phyloP scores from a whole-genome alignment of 169 alveolate genomes.

The Toxoplasma gondii region DNA sequence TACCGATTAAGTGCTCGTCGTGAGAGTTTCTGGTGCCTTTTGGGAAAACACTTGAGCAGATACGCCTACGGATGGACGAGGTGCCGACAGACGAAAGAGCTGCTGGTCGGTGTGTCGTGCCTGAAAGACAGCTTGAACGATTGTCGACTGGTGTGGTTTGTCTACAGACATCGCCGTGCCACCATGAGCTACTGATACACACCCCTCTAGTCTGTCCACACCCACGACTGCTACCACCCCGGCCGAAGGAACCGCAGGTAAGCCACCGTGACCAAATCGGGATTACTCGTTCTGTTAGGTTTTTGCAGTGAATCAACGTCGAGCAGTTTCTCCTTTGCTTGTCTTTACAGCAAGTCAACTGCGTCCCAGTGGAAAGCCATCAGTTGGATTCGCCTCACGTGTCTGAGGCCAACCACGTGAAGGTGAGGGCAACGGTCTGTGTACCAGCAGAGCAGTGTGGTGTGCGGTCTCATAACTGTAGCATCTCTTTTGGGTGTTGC shows the following conservation, averaged over 20 bases:
- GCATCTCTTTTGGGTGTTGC: neutral
- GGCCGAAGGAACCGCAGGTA: slow-evolving; percentile 59
- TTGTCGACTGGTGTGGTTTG: neutral
- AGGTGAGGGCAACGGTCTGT: neutral
- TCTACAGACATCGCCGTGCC: slow-evolving; percentile 59
- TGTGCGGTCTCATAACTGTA: neutral
- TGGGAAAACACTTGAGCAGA: too few relatives aligned
- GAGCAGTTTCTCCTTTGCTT: neutral
- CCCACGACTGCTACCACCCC: slow-evolving; percentile 63
- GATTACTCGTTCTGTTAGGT: neutral
- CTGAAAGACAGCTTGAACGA: too few relatives aligned
- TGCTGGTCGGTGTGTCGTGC: too few relatives aligned
- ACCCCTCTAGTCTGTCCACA: slow-evolving; percentile 67
- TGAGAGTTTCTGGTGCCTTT: too few relatives aligned
- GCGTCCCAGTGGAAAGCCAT: slow-evolving; percentile 2
- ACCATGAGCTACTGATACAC: slow-evolving; percentile 53
- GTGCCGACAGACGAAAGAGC: too few relatives aligned
- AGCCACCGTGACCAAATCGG: neutral
- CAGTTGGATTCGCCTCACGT: neutral
- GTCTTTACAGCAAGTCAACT: neutral
- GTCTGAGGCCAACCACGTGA: neutral
- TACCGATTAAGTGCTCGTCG: too few relatives aligned
- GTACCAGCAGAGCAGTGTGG: neutral
- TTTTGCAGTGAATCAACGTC: neutral
- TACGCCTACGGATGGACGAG: too few relatives aligned